Evolutionary conservation across 2,329 filamentous ascomycete genomes (phyloP).

Genomic region (Diaporthe batatas): DNA sequence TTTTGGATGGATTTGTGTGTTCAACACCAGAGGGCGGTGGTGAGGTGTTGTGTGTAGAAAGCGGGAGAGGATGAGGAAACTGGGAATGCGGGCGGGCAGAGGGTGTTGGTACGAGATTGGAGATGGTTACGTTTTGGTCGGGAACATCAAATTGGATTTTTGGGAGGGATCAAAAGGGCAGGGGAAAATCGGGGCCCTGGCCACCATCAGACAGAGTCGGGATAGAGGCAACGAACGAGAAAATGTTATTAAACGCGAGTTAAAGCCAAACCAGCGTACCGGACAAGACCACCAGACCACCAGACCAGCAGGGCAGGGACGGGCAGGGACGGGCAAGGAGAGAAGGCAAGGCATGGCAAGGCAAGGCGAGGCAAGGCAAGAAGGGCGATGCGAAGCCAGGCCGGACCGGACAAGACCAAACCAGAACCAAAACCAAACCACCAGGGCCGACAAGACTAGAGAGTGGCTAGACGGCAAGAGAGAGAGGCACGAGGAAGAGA

Average conservation of each 20-base stretch:
- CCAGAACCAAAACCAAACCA: conserved; percentile 20
- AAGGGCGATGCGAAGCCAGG: background rate
- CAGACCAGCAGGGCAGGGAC: conserved; percentile 11
- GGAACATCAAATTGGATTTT: conserved; percentile 57
- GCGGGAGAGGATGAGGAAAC: conserved; percentile 48
- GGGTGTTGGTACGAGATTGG: conserved; percentile 50
- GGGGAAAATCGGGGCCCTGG: conserved; percentile 63
- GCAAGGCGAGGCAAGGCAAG: conserved; percentile 1
- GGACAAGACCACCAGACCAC: too few relatives aligned
- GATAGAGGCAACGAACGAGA: conserved; percentile 43
- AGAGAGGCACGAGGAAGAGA: conserved; percentile 6
- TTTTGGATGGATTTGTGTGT: conserved; percentile 50
- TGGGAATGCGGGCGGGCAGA: conserved; percentile 53
- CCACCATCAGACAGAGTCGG: conserved; percentile 44
- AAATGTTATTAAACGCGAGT: conserved; percentile 48
- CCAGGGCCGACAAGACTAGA: conserved; percentile 28
- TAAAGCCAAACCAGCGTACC: conserved; percentile 46
- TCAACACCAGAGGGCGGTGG: conserved; percentile 45
- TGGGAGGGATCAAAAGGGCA: conserved; percentile 54
- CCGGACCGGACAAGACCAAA: conserved; percentile 23
- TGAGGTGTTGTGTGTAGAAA: conserved; percentile 49
- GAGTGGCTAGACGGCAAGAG: background rate
- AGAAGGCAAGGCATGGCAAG: conserved; percentile 41
- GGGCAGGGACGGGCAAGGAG: background rate
- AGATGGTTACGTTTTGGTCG: conserved; percentile 67